Conservation (phyloP, 495 filamentous ascomycete genomes). For the Pseudomonodictys pantanalensis region DNA sequence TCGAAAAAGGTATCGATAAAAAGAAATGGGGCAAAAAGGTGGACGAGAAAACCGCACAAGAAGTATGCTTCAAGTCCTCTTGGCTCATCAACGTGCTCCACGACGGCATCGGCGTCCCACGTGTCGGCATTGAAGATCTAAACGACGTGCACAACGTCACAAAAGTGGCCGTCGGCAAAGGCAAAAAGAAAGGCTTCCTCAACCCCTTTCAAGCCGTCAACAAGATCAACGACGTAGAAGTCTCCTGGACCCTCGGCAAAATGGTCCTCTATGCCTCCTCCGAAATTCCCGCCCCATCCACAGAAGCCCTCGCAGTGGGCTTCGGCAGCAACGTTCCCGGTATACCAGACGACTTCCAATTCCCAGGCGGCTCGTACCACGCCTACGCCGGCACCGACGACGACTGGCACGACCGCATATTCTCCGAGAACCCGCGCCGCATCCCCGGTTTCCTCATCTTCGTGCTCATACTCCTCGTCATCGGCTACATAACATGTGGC, state of each 20-base stretch:
- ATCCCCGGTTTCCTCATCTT: slow-evolving; percentile 75
- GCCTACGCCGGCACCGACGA: slow-evolving; percentile 51
- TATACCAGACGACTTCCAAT: slow-evolving; percentile 77
- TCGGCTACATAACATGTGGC: slow-evolving; percentile 63
- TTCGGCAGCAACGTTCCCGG: slow-evolving; percentile 76
- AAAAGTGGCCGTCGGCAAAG: slow-evolving; percentile 65
- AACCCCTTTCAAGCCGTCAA: slow-evolving; percentile 91
- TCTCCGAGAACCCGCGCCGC: slow-evolving; percentile 58
- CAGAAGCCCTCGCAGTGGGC: slow-evolving; percentile 70
- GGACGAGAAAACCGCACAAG: slow-evolving; percentile 66
- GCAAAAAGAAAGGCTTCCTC: slow-evolving; percentile 74
- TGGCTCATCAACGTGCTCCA: slow-evolving; percentile 97
- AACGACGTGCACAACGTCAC: slow-evolving; percentile 63
- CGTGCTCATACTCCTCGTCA: slow-evolving; percentile 65
- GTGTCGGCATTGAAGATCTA: slow-evolving; percentile 73
- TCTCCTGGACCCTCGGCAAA: slow-evolving; percentile 98
- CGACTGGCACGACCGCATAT: slow-evolving; percentile 72
- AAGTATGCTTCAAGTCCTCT: slow-evolving; percentile 95
- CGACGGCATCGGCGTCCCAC: slow-evolving; percentile 89
- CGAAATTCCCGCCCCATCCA: slow-evolving; percentile 65
- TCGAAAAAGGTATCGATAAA: slow-evolving; percentile 59
- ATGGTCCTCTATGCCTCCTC: slow-evolving; percentile 96
- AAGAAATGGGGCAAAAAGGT: slow-evolving; percentile 77
- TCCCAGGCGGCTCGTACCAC: slow-evolving; percentile 57
- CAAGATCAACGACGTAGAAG: slow-evolving; percentile 86